These are phyloP conservation scores for Colletotrichum scovillei DNA, from an alignment of 2,329 filamentous ascomycete genomes.

Conservation along the genomic window DNA sequence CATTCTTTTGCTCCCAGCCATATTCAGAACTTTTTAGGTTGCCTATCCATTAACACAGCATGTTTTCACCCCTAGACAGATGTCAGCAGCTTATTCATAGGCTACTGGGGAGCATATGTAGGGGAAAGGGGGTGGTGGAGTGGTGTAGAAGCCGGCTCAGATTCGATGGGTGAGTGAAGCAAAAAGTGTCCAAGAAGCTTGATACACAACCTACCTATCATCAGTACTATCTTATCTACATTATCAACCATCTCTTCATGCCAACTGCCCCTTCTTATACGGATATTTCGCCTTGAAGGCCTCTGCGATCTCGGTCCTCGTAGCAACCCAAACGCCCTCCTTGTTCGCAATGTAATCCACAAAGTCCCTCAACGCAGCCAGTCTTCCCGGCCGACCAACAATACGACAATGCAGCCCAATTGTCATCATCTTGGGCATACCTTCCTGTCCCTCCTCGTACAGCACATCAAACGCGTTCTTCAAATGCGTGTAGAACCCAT, in stretches of 20 bases:
- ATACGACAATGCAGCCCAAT: conserved; percentile 65
- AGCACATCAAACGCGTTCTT: conserved; percentile 65
- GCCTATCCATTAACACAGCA: too few species aligned
- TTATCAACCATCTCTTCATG: neutral
- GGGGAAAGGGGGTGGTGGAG: too few species aligned
- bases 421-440: conserved; percentile 68
- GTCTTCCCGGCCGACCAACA: conserved; percentile 62
- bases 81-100: too few species aligned
- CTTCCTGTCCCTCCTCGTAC: conserved; percentile 61
- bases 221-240: neutral
- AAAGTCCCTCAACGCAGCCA: conserved; percentile 62
- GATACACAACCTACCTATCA: neutral
- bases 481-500: conserved; percentile 57
- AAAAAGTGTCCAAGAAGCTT: too few species aligned
- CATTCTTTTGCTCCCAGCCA: neutral
- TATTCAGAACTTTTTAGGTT: neutral
- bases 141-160: too few species aligned
- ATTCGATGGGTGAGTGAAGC: too few species aligned
- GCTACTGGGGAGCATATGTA: too few species aligned
- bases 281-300: conserved; percentile 59
- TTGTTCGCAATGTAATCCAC: conserved; percentile 64
- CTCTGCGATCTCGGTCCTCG: conserved; percentile 62
- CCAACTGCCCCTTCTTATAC: conserved; percentile 55
- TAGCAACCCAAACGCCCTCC: conserved; percentile 65
- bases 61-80: too few species aligned